phyloP scores from a whole-genome alignment of 2,329 filamentous ascomycete species.

The Sporothrix mexicana region DNA sequence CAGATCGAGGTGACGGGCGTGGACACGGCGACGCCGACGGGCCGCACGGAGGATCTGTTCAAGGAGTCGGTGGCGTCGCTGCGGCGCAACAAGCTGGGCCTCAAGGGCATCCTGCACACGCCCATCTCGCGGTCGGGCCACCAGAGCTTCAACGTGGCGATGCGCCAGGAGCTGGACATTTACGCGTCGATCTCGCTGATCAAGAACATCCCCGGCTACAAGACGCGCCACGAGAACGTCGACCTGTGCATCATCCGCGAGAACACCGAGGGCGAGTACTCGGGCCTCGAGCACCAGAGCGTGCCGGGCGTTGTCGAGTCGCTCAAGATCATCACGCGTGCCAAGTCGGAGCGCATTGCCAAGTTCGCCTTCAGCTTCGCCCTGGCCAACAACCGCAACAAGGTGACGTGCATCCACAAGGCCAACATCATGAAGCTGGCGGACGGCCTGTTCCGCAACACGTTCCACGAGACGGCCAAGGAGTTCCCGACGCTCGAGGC shows the following conservation, averaged over 20 bases:
- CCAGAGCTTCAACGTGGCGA: conserved; percentile 99
- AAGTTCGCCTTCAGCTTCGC: conserved; percentile 99
- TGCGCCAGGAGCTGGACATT: conserved; percentile 99
- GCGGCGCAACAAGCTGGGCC: conserved; percentile 96
- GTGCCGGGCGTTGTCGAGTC: conserved; percentile 97
- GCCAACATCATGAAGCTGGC: conserved; percentile 99
- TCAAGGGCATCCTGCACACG: conserved; percentile 99
- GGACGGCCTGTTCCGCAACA: conserved; percentile 97
- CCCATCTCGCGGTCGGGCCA: conserved; percentile 96
- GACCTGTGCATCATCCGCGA: conserved; percentile 99
- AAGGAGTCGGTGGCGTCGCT: conserved; percentile 93
- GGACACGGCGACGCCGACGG: conserved; percentile 71
- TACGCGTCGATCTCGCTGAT: conserved; percentile 97
- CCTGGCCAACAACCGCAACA: conserved; percentile 97
- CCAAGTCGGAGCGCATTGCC: conserved; percentile 98
- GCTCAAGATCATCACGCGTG: conserved; percentile 99
- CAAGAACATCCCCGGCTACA: conserved; percentile 99
- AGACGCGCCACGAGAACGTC: conserved; percentile 95
- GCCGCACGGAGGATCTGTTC: conserved; percentile 93
- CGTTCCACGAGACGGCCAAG: conserved; percentile 90
- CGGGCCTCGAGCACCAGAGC: conserved; percentile 97
- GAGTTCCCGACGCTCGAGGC: conserved; percentile 95
- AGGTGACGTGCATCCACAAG: conserved; percentile 99
- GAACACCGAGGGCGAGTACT: conserved; percentile 99
- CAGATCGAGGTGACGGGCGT: conserved; percentile 95